phyloP scores from a whole-genome alignment of 2,329 filamentous ascomycete genomes.

The Seiridium unicorne region DNA sequence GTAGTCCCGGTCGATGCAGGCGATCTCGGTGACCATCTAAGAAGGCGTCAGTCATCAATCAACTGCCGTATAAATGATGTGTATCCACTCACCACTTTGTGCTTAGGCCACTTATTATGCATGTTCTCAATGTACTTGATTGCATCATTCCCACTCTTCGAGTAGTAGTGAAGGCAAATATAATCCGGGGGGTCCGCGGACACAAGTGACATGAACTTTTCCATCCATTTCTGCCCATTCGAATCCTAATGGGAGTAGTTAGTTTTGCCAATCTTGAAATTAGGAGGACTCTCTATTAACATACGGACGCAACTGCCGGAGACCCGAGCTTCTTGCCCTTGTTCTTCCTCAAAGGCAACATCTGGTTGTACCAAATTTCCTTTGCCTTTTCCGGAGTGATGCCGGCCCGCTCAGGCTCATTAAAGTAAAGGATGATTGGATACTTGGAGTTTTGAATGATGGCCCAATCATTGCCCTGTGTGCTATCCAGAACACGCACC shows the following conservation, averaged over 20 bases:
- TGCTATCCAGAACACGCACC: neutral
- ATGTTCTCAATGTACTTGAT: neutral
- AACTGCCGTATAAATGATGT: neutral
- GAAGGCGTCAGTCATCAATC: constrained; percentile 4
- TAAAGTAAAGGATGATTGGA: constrained; percentile 2
- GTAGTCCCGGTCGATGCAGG: constrained; percentile 34
- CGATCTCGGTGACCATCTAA: constrained; percentile 39
- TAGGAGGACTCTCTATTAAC: neutral
- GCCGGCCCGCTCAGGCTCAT: constrained; percentile 6
- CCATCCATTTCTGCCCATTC: constrained; percentile 15
- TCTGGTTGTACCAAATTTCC: constrained; percentile 1
- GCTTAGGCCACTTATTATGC: constrained; percentile 13
- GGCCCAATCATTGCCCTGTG: constrained; percentile 9
- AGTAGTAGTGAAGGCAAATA: constrained; percentile 7
- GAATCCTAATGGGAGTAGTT: constrained; percentile 12
- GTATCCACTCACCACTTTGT: constrained; percentile 18
- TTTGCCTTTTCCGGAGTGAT: neutral
- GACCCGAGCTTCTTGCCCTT: constrained; percentile 20
- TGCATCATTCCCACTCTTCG: neutral
- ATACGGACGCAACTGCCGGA: neutral
- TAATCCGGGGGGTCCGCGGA: neutral
- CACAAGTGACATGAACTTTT: constrained; percentile 6
- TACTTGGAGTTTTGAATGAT: constrained; percentile 16
- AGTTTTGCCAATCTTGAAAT: neutral
- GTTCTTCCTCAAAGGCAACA: constrained; percentile 13